Base-by-base conservation (phyloP, 371 early-diverging fungal species). In the Dentiscutata heterogama region DNA sequence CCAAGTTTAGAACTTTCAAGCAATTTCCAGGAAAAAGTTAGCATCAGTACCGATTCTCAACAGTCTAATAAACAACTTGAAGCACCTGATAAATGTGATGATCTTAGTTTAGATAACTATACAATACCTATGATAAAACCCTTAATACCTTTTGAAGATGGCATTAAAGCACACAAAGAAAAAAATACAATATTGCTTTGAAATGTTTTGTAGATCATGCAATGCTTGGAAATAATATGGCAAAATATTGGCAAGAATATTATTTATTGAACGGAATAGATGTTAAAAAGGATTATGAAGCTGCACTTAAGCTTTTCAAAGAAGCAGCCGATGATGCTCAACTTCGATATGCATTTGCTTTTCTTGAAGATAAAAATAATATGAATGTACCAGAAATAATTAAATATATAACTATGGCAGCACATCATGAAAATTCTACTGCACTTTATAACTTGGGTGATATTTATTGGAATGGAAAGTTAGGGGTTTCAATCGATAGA, bases 271-370 rank as follows among this genome's bases (percentile, higher is more conserved):
- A 18, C 29, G 75, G 75, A n/a, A 39, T 18, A 13, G 18, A 0
- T 56, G 35, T 56, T 35, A 20, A 20, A 39, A 50, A 70, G 42
- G 20, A 75, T 75, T 11, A 11, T 3, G 42, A 13, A n/a, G 50
- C 53, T 16, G 75, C 75, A 11, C 20, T 42, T 14, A 22, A 60
- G 53, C 56, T 75, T 16, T 56, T 56, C 42, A 75, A 75, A 31
- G 20, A 56, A 13, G 60, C 75, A 1, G 75, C 75, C 3, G 75
- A 75, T 35, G 58, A 75, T 27, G 60, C 75, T 6, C 75, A 75
- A 60, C 42, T 75, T 35, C 75, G 58, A 29, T 75, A 75, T 58
- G 75, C 75, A 46, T 64, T 78, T 65, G 25, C 65, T 29, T n/a
- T 78, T n/a, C 20, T 78, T 29, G 58, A 22, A 18, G 65, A 53